These are phyloP conservation scores for Fusarium miscanthi DNA, from an alignment of 2,329 filamentous ascomycete species.

Conservation along the genomic window DNA sequence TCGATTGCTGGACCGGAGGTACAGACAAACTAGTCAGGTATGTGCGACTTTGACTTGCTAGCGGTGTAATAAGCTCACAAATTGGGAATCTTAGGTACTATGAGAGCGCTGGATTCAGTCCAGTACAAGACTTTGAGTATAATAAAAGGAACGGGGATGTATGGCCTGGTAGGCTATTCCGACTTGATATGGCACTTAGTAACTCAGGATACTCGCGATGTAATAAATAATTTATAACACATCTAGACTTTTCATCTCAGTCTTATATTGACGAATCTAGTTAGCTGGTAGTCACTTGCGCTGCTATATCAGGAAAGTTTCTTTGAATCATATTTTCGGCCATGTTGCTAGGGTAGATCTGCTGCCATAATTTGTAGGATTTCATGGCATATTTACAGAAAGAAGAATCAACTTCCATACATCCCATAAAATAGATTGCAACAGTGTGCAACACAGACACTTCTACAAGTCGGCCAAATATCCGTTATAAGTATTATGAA, in stretches of 20 bases:
- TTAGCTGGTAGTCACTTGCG: too few relatives aligned
- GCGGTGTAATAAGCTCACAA: too few relatives aligned
- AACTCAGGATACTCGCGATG: fast-evolving
- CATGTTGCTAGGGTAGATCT: fast-evolving
- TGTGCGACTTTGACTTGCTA: too few relatives aligned
- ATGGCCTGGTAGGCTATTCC: background rate
- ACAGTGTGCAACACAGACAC: too few relatives aligned
- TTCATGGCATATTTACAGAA: too few relatives aligned
- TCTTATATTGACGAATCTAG: too few relatives aligned
- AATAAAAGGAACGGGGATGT: background rate
- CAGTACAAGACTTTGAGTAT: background rate
- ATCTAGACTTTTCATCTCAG: too few relatives aligned
- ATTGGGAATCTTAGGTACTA: background rate
- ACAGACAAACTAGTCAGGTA: background rate
- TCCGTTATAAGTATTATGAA: too few relatives aligned
- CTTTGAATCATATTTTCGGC: fast-evolving
- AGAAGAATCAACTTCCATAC: too few relatives aligned
- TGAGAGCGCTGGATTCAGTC: background rate
- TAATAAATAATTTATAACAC: fast-evolving
- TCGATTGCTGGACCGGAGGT: background rate
- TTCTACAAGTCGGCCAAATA: too few relatives aligned
- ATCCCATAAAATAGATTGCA: too few relatives aligned
- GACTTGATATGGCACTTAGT: fast-evolving
- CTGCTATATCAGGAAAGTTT: background rate
- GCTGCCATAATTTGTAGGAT: too few relatives aligned